Evolutionary conservation across 257 asterid species (phyloP).

Genomic region (Lavandula angustifolia): DNA sequence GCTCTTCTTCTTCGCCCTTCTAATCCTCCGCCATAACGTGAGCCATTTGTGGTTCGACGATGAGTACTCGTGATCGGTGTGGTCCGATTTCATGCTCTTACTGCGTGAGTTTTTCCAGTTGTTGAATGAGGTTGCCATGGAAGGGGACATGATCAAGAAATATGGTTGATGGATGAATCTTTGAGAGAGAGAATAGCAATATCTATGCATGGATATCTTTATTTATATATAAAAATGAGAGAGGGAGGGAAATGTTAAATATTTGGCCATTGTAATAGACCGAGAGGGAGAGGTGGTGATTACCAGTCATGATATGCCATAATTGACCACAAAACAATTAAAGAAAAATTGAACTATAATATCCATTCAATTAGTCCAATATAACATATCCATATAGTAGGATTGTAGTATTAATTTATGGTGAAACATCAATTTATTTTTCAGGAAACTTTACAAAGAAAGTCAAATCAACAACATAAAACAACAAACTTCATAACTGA

Average conservation of each 20-base stretch:
- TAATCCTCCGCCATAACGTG: constrained; percentile 54
- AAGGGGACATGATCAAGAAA: background rate
- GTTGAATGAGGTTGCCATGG: constrained; percentile 16
- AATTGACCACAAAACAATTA: constrained; percentile 21
- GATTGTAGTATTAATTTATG: too few relatives aligned
- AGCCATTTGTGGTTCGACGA: constrained; percentile 45
- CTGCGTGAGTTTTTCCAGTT: constrained; percentile 54
- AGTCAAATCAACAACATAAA: too few relatives aligned
- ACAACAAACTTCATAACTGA: background rate
- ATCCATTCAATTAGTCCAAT: background rate
- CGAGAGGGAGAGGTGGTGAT: background rate
- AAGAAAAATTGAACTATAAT: background rate
- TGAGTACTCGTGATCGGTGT: constrained; percentile 27
- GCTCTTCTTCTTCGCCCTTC: constrained; percentile 42
- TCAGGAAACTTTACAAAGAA: too few relatives aligned
- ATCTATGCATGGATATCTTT: constrained; percentile 19
- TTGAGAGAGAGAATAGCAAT: background rate
- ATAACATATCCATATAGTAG: background rate
- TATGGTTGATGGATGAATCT: background rate
- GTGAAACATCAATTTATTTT: too few relatives aligned
- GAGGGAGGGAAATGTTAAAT: background rate
- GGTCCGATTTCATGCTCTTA: constrained; percentile 53
- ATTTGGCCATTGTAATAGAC: background rate
- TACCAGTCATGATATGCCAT: constrained; percentile 18
- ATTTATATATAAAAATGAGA: background rate